Evolutionary conservation across 495 filamentous ascomycete species (phyloP), one percentile per base, ranked within the genome.

Genomic region (Tricharina praecox): DNA sequence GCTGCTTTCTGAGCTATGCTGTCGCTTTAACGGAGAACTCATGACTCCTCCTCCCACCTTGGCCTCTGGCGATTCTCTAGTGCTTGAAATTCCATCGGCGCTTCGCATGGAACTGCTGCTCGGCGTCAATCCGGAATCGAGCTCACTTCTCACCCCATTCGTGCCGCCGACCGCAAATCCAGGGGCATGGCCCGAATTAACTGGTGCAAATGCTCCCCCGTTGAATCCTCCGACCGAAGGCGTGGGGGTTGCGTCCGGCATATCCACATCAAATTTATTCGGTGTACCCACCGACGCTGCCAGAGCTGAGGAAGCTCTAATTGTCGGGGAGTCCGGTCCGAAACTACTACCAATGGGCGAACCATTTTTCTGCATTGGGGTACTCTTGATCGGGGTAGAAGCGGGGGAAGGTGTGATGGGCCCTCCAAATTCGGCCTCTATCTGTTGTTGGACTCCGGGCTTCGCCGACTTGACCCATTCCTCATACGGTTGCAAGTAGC

Each of bases 401-500:
- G 77, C 79, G 3, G 88, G 85, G n/a, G 88, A 93, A 9, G 90
- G 88, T 0, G 88, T 95, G 38, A 86, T 76, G 11, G 87, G 88
- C 1, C 90, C 90, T 54, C 92, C 92, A 62, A 93, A 81, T 62
- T 95, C 85, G 26, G 81, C 70, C 57, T 99, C 92, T 23, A 95
- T 70, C 62, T 93, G 85, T 61, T 93, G 85, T 53, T 94, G 88
- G 1, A 99, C 86, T n/a, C 86, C 83, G 3, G 92, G 90, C 63
- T 95, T 99, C 34, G 86, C 88, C 24, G 85, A 69, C 36, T 80
- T 75, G 23, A 99, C 70, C 60, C 93, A 99, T 51, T 95, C 86
- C 65, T 99, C 90, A 60, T 95, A 99, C 0, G 90, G 90, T 58
- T 84, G 80, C 9, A 99, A 76, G 78, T 88, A 99, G 61, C 85